Conservation (phyloP, 2,329 filamentous ascomycete species). For the Pseudogymnoascus sp. region DNA sequence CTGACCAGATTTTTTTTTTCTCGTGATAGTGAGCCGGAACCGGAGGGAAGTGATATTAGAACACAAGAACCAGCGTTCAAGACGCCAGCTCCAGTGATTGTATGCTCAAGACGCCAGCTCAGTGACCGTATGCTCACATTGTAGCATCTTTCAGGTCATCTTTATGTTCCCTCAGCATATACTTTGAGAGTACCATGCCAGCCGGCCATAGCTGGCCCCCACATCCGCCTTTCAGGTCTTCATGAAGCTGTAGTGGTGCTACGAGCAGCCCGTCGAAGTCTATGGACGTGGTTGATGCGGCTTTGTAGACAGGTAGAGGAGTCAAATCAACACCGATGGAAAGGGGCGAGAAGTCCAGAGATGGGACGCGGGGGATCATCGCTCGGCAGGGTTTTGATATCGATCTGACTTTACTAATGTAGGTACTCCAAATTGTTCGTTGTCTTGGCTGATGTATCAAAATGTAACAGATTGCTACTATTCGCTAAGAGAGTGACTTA, state of each 20-base stretch:
- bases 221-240: slow-evolving; percentile 82
- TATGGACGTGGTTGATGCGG: slow-evolving; percentile 43
- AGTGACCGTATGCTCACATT: slow-evolving; percentile 50
- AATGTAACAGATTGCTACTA: slow-evolving; percentile 6
- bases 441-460: slow-evolving; percentile 7
- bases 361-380: slow-evolving; percentile 25
- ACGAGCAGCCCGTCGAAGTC: slow-evolving; percentile 69
- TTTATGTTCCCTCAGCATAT: slow-evolving; percentile 70
- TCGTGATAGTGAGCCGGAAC: not conserved
- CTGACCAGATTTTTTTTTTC: not conserved
- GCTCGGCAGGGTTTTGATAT: slow-evolving; percentile 8
- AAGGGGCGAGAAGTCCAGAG: slow-evolving; percentile 28
- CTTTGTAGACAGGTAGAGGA: slow-evolving; percentile 54
- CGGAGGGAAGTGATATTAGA: not conserved
- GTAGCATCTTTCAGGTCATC: slow-evolving; percentile 56
- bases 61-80: not conserved
- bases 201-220: slow-evolving; percentile 94
- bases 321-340: slow-evolving; percentile 44
- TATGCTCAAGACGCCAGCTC: not conserved
- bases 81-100: not conserved
- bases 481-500: slow-evolving; percentile 7
- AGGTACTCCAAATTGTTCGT: not conserved
- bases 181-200: slow-evolving; percentile 79
- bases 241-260: slow-evolving; percentile 66
- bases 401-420: not conserved